These are phyloP conservation scores for Camellia japonica DNA, from an alignment of 148 eudicot species.

Conservation along the genomic window DNA sequence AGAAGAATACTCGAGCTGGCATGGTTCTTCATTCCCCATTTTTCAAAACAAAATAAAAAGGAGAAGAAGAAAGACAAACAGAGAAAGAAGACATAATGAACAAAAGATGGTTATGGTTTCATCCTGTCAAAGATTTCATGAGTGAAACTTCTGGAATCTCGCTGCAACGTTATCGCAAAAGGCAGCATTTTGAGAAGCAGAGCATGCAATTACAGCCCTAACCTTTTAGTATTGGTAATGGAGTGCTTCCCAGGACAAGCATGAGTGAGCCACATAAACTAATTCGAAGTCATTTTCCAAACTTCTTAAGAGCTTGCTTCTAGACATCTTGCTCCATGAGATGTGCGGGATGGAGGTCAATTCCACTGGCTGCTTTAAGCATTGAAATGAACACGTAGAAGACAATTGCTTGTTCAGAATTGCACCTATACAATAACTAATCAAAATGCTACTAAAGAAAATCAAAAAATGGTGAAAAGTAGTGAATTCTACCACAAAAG, in stretches of 20 bases:
- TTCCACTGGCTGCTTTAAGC: conserved; percentile 3
- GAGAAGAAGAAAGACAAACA: too few species aligned
- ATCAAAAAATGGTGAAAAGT: neutral
- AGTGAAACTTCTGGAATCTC: conserved; percentile 27
- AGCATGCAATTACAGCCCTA: conserved; percentile 10
- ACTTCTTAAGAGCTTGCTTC: conserved; percentile 26
- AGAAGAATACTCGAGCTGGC: too few species aligned
- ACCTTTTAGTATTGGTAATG: conserved; percentile 35
- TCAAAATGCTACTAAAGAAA: neutral
- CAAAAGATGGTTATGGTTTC: too few species aligned
- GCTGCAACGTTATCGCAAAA: conserved; percentile 15
- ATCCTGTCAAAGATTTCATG: too few species aligned
- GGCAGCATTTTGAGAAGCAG: neutral
- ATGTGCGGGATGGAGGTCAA: conserved; percentile 4
- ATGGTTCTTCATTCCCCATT: too few species aligned
- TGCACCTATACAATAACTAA: conserved; percentile 18
- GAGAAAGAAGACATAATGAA: too few species aligned
- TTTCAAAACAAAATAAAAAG: too few species aligned
- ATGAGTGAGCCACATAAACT: conserved; percentile 39
- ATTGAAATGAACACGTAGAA: conserved; percentile 13
- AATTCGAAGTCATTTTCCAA: conserved; percentile 37
- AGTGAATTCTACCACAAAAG: too few species aligned
- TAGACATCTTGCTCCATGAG: conserved; percentile 20
- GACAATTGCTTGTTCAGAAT: conserved; percentile 16
- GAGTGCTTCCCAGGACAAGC: conserved; percentile 45